These are phyloP conservation scores for Corylus avellana DNA, from an alignment of 306 rosid species.

Conservation along the genomic window DNA sequence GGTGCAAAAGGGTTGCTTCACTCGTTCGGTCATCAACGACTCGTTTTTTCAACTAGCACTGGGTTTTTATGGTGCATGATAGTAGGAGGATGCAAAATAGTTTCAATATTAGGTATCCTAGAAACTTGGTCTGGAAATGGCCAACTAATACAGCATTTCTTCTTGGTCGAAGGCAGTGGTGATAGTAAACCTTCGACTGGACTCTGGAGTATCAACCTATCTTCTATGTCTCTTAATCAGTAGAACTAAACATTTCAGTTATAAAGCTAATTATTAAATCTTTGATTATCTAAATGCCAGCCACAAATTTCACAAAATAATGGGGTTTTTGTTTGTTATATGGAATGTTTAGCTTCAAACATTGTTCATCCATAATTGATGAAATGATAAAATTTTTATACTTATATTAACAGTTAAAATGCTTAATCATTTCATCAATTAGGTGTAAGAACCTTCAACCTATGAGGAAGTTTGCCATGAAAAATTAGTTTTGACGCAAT, in stretches of 20 bases:
- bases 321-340: background rate
- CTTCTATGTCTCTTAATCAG: background rate
- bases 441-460: too few species aligned
- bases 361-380: background rate
- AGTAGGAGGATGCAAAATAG: constrained; percentile 32
- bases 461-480: background rate
- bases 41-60: constrained; percentile 32
- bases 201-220: background rate
- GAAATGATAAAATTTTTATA: too few species aligned
- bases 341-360: background rate
- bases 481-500: background rate
- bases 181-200: background rate
- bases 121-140: background rate
- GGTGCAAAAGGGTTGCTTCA: constrained; percentile 31
- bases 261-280: background rate
- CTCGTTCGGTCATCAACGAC: constrained; percentile 23
- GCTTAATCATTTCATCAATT: too few species aligned
- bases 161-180: background rate
- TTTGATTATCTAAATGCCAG: background rate
- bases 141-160: background rate
- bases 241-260: background rate
- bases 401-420: too few species aligned
- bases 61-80: constrained; percentile 37
- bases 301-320: background rate
- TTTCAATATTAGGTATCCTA: constrained; percentile 18